Percentiles rank a stretch among this genome's conserved stretches.
Evolutionary conservation across 2,329 filamentous ascomycete species (phyloP).

Genomic region (Bipolaris oryzae): DNA sequence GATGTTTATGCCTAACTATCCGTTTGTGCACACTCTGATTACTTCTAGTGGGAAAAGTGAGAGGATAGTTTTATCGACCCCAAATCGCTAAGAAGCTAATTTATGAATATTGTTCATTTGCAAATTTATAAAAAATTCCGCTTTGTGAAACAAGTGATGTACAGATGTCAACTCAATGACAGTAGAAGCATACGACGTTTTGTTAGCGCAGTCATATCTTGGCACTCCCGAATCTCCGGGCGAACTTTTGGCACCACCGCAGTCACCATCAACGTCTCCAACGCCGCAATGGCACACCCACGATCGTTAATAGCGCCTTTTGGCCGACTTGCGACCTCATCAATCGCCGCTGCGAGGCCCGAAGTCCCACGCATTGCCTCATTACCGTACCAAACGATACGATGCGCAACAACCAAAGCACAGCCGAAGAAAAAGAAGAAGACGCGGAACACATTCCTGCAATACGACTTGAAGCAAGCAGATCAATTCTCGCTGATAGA

Average conservation of each 20-base stretch:
- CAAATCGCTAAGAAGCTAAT: no score
- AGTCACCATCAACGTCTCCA: slow-evolving; percentile 10
- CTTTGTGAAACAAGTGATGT: neutral
- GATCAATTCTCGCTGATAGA: slow-evolving; percentile 84
- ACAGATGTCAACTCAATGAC: neutral
- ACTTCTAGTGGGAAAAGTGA: neutral
- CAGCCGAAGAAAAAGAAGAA: slow-evolving; percentile 61
- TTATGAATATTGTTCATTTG: no score
- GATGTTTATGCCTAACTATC: neutral
- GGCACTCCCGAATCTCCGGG: slow-evolving; percentile 33
- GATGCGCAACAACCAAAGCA: slow-evolving; percentile 49
- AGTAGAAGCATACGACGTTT: neutral
- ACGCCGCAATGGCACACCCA: slow-evolving; percentile 43
- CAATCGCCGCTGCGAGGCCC: slow-evolving; percentile 26
- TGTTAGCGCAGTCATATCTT: slow-evolving; percentile 19
- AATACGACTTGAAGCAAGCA: slow-evolving; percentile 66
- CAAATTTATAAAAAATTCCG: neutral
- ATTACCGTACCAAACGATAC: slow-evolving; percentile 46
- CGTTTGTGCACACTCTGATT: neutral
- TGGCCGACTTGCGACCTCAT: slow-evolving; percentile 36
- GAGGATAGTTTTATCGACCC: no score
- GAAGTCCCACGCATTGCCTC: slow-evolving; percentile 32
- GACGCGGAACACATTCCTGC: slow-evolving; percentile 68
- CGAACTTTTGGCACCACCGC: slow-evolving; percentile 31
- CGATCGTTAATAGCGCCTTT: slow-evolving; percentile 42